These are phyloP conservation scores for Pontederia crassipes DNA, from an alignment of 176 grass and related monocot genomes.

Conservation along the genomic window DNA sequence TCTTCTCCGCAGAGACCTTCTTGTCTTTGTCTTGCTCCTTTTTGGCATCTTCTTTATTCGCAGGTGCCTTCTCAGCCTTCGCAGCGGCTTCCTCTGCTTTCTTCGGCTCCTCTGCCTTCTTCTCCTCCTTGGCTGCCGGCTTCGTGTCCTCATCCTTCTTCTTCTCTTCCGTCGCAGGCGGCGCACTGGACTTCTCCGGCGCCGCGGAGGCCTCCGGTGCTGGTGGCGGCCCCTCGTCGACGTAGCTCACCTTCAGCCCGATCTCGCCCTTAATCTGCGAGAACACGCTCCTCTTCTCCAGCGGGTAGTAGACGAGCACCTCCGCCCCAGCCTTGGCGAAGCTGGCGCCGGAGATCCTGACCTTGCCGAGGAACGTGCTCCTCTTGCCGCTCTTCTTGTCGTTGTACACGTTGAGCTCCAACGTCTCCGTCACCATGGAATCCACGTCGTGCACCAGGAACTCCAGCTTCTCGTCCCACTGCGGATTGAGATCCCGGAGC, in stretches of 20 bases:
- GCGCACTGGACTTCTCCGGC: constrained; percentile 14
- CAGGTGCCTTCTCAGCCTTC: no score
- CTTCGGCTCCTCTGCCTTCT: constrained; percentile 36
- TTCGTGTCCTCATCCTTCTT: constrained; percentile 19
- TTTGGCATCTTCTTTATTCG: constrained; percentile 30
- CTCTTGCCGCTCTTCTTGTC: constrained; percentile 70
- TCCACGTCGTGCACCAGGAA: constrained; percentile 66
- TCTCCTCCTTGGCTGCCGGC: neutral
- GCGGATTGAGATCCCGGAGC: constrained; percentile 76
- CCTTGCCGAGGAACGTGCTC: constrained; percentile 87
- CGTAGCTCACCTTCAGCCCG: constrained; percentile 70
- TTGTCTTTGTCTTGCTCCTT: constrained; percentile 29
- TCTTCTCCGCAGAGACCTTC: constrained; percentile 29
- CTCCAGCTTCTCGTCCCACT: constrained; percentile 84
- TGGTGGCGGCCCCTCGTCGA: constrained; percentile 42
- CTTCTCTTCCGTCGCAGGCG: constrained; percentile 3
- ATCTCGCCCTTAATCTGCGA: constrained; percentile 98
- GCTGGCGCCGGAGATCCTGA: constrained; percentile 51
- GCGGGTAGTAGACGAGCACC: constrained; percentile 75
- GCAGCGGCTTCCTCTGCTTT: constrained; percentile 26
- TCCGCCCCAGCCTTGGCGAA: constrained; percentile 54
- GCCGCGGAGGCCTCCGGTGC: neutral
- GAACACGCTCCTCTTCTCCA: constrained; percentile 95
- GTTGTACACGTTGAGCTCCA: constrained; percentile 98
- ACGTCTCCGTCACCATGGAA: constrained; percentile 42